Evolutionary conservation across 192 early-diverging fungal genomes (phyloP).

Genomic region (Glomus cerebriforme): DNA sequence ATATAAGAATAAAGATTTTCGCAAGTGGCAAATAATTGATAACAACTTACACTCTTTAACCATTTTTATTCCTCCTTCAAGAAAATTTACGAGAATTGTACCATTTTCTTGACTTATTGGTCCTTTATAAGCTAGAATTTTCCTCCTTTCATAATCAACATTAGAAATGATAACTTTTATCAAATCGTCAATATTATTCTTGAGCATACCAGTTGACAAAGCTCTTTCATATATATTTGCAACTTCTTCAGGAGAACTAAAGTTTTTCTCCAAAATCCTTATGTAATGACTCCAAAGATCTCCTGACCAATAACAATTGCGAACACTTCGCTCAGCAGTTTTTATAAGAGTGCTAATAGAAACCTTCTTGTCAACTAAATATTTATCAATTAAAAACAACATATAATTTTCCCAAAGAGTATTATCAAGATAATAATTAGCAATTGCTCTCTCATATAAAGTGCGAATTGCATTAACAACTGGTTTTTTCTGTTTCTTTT

Average conservation of each 20-base stretch:
- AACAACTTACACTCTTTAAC: slow-evolving; percentile 34
- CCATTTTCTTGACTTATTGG: slow-evolving; percentile 30
- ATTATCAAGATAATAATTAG: slow-evolving; percentile 60
- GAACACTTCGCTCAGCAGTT: slow-evolving; percentile 52
- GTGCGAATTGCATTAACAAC: slow-evolving; percentile 41
- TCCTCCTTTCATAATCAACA: slow-evolving; percentile 43
- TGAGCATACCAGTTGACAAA: slow-evolving; percentile 26
- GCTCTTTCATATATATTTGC: slow-evolving; percentile 33
- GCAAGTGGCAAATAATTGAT: background rate
- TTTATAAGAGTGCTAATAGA: slow-evolving; percentile 14
- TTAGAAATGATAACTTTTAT: slow-evolving; percentile 39
- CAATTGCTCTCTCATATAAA: slow-evolving; percentile 69
- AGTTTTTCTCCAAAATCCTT: background rate
- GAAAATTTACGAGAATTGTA: slow-evolving; percentile 29
- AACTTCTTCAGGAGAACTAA: slow-evolving; percentile 1
- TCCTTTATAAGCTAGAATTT: slow-evolving; percentile 32
- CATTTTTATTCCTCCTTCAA: slow-evolving; percentile 35
- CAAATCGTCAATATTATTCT: slow-evolving; percentile 40
- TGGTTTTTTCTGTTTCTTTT: slow-evolving; percentile 35
- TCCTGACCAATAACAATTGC: slow-evolving; percentile 78
- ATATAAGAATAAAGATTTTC: background rate
- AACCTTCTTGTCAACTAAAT: slow-evolving; percentile 47
- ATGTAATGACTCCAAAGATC: slow-evolving; percentile 54
- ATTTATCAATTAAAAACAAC: slow-evolving; percentile 54
- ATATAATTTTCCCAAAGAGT: slow-evolving; percentile 70